Evolutionary conservation across 768 basidiomycete species (phyloP).

Genomic region (Tulasnella sp.): DNA sequence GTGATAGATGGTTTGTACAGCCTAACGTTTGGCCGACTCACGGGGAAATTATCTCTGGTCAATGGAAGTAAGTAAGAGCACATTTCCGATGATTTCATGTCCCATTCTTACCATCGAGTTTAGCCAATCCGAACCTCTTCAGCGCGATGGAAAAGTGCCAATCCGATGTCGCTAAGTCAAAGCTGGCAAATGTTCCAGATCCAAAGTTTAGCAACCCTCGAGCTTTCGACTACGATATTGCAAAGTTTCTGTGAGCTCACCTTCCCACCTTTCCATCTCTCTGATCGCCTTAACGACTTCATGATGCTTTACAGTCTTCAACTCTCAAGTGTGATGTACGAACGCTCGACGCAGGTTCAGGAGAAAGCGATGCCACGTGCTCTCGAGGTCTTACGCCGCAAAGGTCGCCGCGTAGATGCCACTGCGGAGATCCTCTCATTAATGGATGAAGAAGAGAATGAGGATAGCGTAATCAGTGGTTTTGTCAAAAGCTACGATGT

Average conservation of each 20-base stretch:
- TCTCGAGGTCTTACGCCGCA: no score
- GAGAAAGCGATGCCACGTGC: no score
- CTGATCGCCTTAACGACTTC: background rate
- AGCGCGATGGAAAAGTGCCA: conserved; percentile 1
- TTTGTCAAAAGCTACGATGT: conserved; percentile 11
- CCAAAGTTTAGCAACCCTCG: conserved; percentile 2
- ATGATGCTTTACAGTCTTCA: conserved; percentile 8
- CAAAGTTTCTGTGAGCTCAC: conserved; percentile 14
- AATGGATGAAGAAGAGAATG: background rate
- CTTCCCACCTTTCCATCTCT: background rate
- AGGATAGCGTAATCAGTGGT: conserved; percentile 5
- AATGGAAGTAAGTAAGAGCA: background rate
- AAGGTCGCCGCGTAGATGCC: no score
- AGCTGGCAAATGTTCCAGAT: background rate
- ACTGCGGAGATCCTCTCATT: no score
- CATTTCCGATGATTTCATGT: background rate
- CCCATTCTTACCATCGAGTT: background rate
- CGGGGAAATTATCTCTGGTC: conserved; percentile 9
- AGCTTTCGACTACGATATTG: conserved; percentile 14
- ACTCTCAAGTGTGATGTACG: conserved; percentile 15
- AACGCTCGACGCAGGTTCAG: no score
- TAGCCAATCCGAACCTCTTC: conserved; percentile 15
- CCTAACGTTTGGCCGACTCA: background rate
- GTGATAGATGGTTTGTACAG: conserved; percentile 1
- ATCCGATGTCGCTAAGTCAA: conserved; percentile 1